Base-by-base conservation (phyloP, 2,329 filamentous ascomycete species). In the Thermothelomyces thermophilus region DNA sequence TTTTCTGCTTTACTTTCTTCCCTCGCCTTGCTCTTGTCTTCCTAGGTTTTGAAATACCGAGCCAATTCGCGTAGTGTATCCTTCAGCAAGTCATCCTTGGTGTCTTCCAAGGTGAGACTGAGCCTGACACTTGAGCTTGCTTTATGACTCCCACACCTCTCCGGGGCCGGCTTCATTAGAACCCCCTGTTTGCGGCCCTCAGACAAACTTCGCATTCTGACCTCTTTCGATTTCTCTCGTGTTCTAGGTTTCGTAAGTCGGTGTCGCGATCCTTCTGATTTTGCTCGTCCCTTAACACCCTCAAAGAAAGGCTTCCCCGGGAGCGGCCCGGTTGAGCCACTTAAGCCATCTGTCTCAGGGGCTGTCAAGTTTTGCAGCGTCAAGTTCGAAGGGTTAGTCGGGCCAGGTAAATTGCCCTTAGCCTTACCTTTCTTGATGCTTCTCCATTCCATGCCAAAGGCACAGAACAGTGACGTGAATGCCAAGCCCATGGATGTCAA, bases 361-460 rank as follows among this genome's bases (percentile, higher is more conserved):
- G 26, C 13, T 3, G 45, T 8, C n/a, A 30, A 11, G 33, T n/a
- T 35, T 35, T 16, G 33, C 14, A 6, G 33, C 6, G 33, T 14
- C 33, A 17, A 40, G 17, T 33, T 42, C 20, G 17, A 22, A 17
- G 31, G 28, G 5, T 14, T 9, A 5, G 28, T 19, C 16, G 43
- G 41, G 2, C 26, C 24, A 24, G 46, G 46, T 3, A 24, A n/a
- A 3, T 5, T 19, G 22, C 48, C 51, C 3, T 56, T 56, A 19
- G 58, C 52, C 44, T 55, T 59, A 0, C 54, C 61, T 59, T 77
- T 79, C 71, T 86, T 86, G 60, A 87, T 80, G 56, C 70, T 82
- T 63, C 72, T 80, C 84, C 84, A 87, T 64, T 86, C 76, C 57
- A 87, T 75, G 19, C 73, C 74, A 2, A 77, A 59, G 0, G 78